Evolutionary conservation across 2,329 filamentous ascomycete species (phyloP).

Genomic region (Pezicula neosporulosa): DNA sequence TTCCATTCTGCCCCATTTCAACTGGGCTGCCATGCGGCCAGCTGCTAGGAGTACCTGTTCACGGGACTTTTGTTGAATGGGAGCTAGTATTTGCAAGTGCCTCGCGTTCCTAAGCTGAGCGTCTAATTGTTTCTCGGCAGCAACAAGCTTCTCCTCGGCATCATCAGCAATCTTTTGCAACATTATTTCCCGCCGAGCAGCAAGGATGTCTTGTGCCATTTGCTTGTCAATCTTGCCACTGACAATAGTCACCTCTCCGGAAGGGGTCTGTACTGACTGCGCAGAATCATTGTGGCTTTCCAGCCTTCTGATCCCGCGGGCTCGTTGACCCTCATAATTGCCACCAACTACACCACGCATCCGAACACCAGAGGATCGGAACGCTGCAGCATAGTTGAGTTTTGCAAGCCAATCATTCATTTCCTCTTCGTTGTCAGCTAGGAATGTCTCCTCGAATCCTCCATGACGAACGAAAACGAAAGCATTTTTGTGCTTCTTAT

Average conservation of each 20-base stretch:
- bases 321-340: slow-evolving; percentile 78
- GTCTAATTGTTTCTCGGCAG: slow-evolving; percentile 75
- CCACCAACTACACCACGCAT: slow-evolving; percentile 85
- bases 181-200: slow-evolving; percentile 80
- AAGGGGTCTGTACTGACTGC: slow-evolving; percentile 63
- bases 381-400: slow-evolving; percentile 93
- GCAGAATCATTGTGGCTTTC: slow-evolving; percentile 47
- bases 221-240: slow-evolving; percentile 74
- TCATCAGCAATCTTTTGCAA: slow-evolving; percentile 81
- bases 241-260: slow-evolving; percentile 70
- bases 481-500: slow-evolving; percentile 94
- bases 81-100: slow-evolving; percentile 83
- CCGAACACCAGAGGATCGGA: slow-evolving; percentile 84
- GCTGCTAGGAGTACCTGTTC: slow-evolving; percentile 85
- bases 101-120: slow-evolving; percentile 82
- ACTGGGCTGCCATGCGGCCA: slow-evolving; percentile 76
- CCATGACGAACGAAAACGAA: slow-evolving; percentile 88
- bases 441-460: slow-evolving; percentile 82
- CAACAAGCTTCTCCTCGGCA: slow-evolving; percentile 72
- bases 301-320: slow-evolving; percentile 68
- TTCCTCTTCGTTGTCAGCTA: slow-evolving; percentile 86
- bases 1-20: slow-evolving; percentile 92
- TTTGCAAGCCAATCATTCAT: slow-evolving; percentile 97
- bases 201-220: slow-evolving; percentile 81
- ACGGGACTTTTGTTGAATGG: slow-evolving; percentile 85